Evolutionary conservation across 768 basidiomycete species (phyloP).

Genomic region (Mycena indigotica): DNA sequence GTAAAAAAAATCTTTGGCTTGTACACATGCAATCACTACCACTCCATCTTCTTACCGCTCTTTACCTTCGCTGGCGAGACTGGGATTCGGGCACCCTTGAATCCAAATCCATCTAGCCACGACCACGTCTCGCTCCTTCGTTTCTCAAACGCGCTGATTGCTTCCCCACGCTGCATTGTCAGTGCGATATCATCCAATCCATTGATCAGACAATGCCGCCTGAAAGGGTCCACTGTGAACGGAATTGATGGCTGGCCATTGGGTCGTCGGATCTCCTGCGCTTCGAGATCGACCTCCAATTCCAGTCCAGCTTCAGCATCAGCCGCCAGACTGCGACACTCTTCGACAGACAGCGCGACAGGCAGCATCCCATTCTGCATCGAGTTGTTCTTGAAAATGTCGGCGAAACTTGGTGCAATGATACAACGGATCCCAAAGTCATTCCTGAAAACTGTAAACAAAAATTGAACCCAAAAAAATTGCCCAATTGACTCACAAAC

Average conservation of each 20-base stretch:
- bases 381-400: constrained; percentile 86
- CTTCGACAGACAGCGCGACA: constrained; percentile 64
- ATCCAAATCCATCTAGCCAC: constrained; percentile 96
- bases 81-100: constrained; percentile 77
- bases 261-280: constrained; percentile 70
- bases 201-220: constrained; percentile 90
- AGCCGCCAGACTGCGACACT: constrained; percentile 70
- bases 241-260: constrained; percentile 73
- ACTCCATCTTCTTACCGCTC: constrained; percentile 62
- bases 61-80: constrained; percentile 41
- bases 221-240: constrained; percentile 88
- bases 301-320: constrained; percentile 78
- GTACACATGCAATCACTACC: constrained; percentile 46
- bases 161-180: constrained; percentile 76
- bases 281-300: constrained; percentile 84
- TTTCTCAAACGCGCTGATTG: constrained; percentile 81
- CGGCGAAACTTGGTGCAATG: constrained; percentile 87
- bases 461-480: neutral
- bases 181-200: constrained; percentile 96
- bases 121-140: constrained; percentile 81
- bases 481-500: constrained; percentile 60
- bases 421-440: constrained; percentile 90
- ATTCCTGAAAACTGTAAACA: constrained; percentile 45
- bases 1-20: constrained; percentile 1
- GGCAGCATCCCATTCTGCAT: constrained; percentile 96